These are phyloP conservation scores for Chrysanthemum lavandulifolium DNA, from an alignment of 129 eudicot species.

Conservation along the genomic window DNA sequence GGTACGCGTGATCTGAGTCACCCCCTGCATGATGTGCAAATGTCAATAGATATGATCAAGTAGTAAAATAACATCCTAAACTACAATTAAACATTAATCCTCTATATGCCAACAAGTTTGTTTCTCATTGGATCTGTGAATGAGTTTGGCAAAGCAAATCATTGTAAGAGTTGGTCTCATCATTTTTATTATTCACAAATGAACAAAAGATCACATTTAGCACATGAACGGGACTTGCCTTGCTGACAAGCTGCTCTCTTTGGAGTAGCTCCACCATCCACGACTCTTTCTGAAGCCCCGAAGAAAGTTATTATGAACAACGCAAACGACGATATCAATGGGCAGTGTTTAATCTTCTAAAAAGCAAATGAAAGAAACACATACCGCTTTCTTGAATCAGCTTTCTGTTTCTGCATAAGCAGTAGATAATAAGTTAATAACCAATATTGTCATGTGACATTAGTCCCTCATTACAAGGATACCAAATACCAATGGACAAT, in stretches of 20 bases:
- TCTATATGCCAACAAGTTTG: not conserved
- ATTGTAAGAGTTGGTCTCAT: not conserved
- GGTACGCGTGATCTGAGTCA: too few relatives aligned
- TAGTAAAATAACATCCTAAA: not conserved
- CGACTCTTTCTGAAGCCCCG: slow-evolving; percentile 65
- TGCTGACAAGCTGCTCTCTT: slow-evolving; percentile 59
- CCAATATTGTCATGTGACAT: slow-evolving; percentile 20
- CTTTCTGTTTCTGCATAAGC: slow-evolving; percentile 62
- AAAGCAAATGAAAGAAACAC: not conserved
- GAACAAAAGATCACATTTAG: not conserved
- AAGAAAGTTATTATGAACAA: not conserved
- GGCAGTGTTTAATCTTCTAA: not conserved
- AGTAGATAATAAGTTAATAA: slow-evolving; percentile 52
- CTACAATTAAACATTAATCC: not conserved
- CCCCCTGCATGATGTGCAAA: slow-evolving; percentile 31
- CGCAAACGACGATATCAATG: not conserved
- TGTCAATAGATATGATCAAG: slow-evolving; percentile 2
- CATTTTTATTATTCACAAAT: not conserved
- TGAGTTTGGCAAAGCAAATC: too few relatives aligned
- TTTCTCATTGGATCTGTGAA: not conserved
- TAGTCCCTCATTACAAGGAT: too few relatives aligned
- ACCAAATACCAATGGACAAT: too few relatives aligned
- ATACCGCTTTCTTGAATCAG: slow-evolving; percentile 67
- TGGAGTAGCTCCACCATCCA: slow-evolving; percentile 60
- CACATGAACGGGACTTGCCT: slow-evolving; percentile 36